Evolutionary conservation across 352 stramenopile genomes (phyloP), one percentile per base, ranked within the genome.

Genomic region (Phytophthora constricta): DNA sequence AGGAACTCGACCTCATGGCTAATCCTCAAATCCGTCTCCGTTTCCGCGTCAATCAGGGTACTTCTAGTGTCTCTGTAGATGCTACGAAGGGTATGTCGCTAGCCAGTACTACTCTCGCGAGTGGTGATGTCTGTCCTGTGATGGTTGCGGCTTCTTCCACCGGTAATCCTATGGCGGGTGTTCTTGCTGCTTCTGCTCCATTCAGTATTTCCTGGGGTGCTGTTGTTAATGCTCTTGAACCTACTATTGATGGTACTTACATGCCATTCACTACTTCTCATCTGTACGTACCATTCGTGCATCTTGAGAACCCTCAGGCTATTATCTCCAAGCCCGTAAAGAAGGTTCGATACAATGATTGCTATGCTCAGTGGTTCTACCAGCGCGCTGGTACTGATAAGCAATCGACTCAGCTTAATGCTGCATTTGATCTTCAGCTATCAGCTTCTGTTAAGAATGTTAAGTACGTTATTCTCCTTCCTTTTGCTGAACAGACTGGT

Each of bases 261-360:
- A 42, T 63, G 19, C 56, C 56, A 14, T 63, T 63, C 31, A 62
- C 56, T 0, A 63, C 56, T 0, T 8, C 45, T 48, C 56, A 45
- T 50, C 31, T 63, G 1, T 63, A 63, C 19, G 56, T 65, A 14
- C 47, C 58, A 1, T 65, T 65, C 39, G 16, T 39, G 0, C 2
- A 65, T 34, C 23, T 65, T 1, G 58, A 65, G 41, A 65, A 65
- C 43, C 56, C 56, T 55, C 56, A 56, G 31, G 56, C 56, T 5
- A 48, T 63, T 8, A 63, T 63, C 16, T 47, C 37, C 0, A 65
- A 65, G 37, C 58, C 58, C 2, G 25, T 59, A 1, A 65, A 65
- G 57, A 57, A 48, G 34, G 23, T 65, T 46, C 57, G 57, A 19
- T 65, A 65, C 33, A 22, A 23, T 7, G 47, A 65, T 23, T 31